Percentiles rank a stretch among this genome's conserved stretches.
These are phyloP conservation scores for Sanguinoderma infundibulare DNA, from an alignment of 1,284 basidiomycete species.

Conservation along the genomic window DNA sequence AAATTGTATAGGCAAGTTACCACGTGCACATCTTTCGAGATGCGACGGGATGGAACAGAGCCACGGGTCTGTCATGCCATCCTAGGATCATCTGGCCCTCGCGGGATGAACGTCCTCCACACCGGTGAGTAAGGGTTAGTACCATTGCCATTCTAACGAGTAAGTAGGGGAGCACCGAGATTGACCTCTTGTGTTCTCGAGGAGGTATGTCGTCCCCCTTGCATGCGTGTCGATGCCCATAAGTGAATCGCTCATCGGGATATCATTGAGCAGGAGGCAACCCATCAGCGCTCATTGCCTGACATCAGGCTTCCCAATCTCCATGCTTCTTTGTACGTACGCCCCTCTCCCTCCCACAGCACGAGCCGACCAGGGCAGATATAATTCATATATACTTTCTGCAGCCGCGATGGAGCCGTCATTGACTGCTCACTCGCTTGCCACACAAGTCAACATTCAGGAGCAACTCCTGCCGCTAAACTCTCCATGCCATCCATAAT, in stretches of 20 bases:
- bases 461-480: background rate
- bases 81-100: too few species aligned
- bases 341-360: background rate
- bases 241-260: too few species aligned
- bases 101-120: too few species aligned
- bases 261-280: background rate
- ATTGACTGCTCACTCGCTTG: background rate
- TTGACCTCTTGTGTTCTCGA: background rate
- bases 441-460: background rate
- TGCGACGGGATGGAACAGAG: too few species aligned
- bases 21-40: background rate
- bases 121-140: too few species aligned
- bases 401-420: background rate
- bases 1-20: background rate
- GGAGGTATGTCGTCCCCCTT: too few species aligned
- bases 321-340: constrained; percentile 3
- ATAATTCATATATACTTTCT: background rate
- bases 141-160: too few species aligned
- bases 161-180: too few species aligned
- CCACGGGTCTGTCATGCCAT: too few species aligned
- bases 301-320: background rate
- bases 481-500: constrained; percentile 23
- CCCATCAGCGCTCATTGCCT: background rate
- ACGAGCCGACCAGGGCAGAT: background rate
- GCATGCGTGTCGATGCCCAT: too few species aligned